These are phyloP conservation scores for Phytophthora pini DNA, from an alignment of 352 stramenopile genomes.

Conservation along the genomic window DNA sequence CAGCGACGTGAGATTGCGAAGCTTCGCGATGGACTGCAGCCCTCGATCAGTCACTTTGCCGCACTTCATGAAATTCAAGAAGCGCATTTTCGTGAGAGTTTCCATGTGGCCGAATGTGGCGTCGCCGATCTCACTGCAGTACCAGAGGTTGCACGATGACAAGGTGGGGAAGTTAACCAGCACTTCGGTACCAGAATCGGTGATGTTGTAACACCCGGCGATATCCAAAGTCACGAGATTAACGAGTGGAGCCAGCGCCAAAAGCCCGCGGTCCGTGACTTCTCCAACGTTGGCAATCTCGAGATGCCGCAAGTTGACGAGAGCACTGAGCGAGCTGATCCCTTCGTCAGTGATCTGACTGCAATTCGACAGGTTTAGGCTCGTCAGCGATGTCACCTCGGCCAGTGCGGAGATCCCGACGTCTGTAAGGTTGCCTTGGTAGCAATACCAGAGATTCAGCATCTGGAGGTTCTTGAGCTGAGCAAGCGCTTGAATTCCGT, in stretches of 20 bases:
- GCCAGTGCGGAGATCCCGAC: constrained; percentile 56
- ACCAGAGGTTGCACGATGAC: constrained; percentile 81
- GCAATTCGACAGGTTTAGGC: constrained; percentile 82
- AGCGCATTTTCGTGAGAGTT: constrained; percentile 60
- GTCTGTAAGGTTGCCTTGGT: constrained; percentile 79
- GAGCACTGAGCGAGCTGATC: constrained; percentile 50
- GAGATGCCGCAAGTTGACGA: constrained; percentile 71
- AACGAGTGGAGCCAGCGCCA: constrained; percentile 54
- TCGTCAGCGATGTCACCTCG: constrained; percentile 61
- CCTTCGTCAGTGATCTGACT: constrained; percentile 73
- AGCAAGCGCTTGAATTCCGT: constrained; percentile 52
- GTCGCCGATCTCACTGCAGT: constrained; percentile 82
- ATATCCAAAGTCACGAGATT: constrained; percentile 73
- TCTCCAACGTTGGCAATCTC: constrained; percentile 84
- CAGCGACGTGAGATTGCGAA: constrained; percentile 67
- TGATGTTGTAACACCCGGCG: constrained; percentile 85
- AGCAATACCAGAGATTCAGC: constrained; percentile 86
- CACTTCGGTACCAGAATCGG: constrained; percentile 67
- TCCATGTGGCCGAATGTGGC: constrained; percentile 65
- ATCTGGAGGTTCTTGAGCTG: constrained; percentile 48
- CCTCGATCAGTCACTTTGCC: constrained; percentile 69
- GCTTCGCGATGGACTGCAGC: constrained; percentile 52
- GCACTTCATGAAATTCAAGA: constrained; percentile 87
- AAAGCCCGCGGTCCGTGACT: constrained; percentile 66
- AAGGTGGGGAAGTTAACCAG: constrained; percentile 60